phyloP scores from a whole-genome alignment of 2,329 filamentous ascomycete species.

The Colletotrichum neosansevieriae region DNA sequence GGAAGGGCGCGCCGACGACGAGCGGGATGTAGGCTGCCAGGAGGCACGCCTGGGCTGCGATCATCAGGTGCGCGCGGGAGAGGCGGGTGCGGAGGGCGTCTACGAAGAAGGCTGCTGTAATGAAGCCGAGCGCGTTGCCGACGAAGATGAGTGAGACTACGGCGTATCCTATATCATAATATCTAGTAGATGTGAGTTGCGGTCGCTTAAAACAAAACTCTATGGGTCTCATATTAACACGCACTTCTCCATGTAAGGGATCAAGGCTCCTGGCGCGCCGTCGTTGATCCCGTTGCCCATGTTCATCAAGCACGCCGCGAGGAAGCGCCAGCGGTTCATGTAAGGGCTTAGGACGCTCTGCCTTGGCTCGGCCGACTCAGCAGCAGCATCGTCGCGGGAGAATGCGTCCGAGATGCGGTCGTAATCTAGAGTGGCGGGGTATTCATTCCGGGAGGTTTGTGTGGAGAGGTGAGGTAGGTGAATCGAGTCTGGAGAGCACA shows the following conservation, averaged over 20 bases:
- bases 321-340: slow-evolving; percentile 78
- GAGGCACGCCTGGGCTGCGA: slow-evolving; percentile 68
- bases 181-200: slow-evolving; percentile 48
- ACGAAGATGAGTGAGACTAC: slow-evolving; percentile 87
- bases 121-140: slow-evolving; percentile 81
- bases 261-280: slow-evolving; percentile 79
- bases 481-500: slow-evolving; percentile 3
- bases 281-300: slow-evolving; percentile 81
- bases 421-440: neutral
- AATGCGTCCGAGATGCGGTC: neutral
- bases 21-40: slow-evolving; percentile 73
- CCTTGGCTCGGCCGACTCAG: slow-evolving; percentile 58
- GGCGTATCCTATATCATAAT: slow-evolving; percentile 82
- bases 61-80: slow-evolving; percentile 74
- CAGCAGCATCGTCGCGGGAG: slow-evolving; percentile 3
- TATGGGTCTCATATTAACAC: slow-evolving; percentile 31
- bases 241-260: slow-evolving; percentile 81
- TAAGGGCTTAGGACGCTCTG: slow-evolving; percentile 71
- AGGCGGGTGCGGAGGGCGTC: slow-evolving; percentile 72
- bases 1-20: slow-evolving; percentile 76
- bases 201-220: neutral
- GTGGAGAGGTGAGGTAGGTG: neutral
- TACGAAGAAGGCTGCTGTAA: slow-evolving; percentile 76
- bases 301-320: slow-evolving; percentile 73
- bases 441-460: neutral